Evolutionary conservation across 768 basidiomycete genomes (phyloP).

Genomic region (Suillus paluster): DNA sequence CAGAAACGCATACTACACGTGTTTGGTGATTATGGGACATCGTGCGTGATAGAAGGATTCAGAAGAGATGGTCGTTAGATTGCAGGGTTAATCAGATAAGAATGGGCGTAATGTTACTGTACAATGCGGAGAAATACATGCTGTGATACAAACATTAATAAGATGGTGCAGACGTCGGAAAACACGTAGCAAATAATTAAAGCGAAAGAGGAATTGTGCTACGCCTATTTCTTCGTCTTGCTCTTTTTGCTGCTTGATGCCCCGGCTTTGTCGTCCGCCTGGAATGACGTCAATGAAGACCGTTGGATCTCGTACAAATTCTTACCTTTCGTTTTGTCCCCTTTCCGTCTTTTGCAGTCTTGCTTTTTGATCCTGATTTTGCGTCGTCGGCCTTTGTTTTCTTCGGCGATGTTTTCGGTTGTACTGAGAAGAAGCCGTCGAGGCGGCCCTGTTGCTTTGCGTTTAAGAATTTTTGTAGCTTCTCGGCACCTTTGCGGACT

Average conservation of each 20-base stretch:
- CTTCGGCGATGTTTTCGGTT: slow-evolving; percentile 59
- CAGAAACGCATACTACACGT: slow-evolving; percentile 1
- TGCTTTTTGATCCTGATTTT: slow-evolving; percentile 46
- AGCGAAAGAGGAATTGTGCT: not conserved
- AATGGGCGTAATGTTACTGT: not conserved
- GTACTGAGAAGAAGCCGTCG: slow-evolving; percentile 91
- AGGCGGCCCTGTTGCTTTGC: slow-evolving; percentile 96
- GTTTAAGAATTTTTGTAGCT: slow-evolving; percentile 83
- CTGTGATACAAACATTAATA: slow-evolving; percentile 5
- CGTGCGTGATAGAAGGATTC: not conserved
- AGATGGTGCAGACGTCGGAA: not conserved
- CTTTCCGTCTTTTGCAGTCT: slow-evolving; percentile 38
- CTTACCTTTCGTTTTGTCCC: slow-evolving; percentile 58
- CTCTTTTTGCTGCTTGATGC: slow-evolving; percentile 41
- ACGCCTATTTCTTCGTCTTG: slow-evolving; percentile 43
- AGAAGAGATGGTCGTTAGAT: too few relatives aligned
- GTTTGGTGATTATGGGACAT: slow-evolving; percentile 1
- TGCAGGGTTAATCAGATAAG: slow-evolving; percentile 3
- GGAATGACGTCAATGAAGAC: slow-evolving; percentile 19
- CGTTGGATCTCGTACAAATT: slow-evolving; percentile 21
- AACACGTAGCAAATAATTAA: slow-evolving; percentile 2
- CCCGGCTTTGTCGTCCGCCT: slow-evolving; percentile 41
- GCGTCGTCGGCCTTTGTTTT: slow-evolving; percentile 37
- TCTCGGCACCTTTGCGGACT: slow-evolving; percentile 93
- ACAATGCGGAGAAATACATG: slow-evolving; percentile 1